Percentiles rank a stretch among this genome's conserved stretches.
Conservation (phyloP, 257 asterid genomes). For the Przewalskia tangutica region DNA sequence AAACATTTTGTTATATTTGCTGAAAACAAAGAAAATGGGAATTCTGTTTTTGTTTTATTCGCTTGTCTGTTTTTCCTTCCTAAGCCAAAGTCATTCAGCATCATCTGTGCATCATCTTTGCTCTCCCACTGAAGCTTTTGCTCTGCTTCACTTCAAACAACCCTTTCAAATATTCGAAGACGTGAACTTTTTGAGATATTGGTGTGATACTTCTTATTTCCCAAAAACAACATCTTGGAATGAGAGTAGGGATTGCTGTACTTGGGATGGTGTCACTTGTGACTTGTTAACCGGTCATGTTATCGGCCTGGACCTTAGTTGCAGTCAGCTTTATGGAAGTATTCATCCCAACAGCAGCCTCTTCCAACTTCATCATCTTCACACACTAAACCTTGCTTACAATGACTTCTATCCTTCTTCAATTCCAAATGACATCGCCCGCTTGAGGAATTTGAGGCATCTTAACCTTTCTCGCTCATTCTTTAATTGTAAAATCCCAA, state of each 20-base stretch:
- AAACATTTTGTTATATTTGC: neutral
- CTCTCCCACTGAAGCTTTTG: neutral
- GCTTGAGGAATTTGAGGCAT: neutral
- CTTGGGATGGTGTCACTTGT: neutral
- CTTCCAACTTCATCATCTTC: neutral
- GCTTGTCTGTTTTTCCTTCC: neutral
- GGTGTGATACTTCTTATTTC: neutral
- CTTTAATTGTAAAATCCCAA: neutral
- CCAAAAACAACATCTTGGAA: neutral
- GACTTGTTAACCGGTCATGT: neutral
- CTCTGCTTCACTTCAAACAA: neutral
- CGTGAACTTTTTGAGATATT: too few species aligned
- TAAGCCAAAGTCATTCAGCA: rapidly evolving
- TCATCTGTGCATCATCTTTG: neutral
- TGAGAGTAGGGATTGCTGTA: neutral
- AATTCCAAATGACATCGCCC: neutral
- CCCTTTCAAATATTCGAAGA: rapidly evolving
- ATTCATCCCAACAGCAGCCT: neutral
- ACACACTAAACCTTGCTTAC: neutral
- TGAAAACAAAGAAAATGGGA: neutral
- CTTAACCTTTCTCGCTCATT: neutral
- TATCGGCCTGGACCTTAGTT: neutral
- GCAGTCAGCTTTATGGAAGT: neutral
- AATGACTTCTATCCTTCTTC: neutral
- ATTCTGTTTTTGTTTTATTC: neutral